A percentile compares a stretch with the other conserved stretches of the same genome.
Evolutionary conservation across 164 flowering plant species (phyloP).

Genomic region (Annona squamosa): DNA sequence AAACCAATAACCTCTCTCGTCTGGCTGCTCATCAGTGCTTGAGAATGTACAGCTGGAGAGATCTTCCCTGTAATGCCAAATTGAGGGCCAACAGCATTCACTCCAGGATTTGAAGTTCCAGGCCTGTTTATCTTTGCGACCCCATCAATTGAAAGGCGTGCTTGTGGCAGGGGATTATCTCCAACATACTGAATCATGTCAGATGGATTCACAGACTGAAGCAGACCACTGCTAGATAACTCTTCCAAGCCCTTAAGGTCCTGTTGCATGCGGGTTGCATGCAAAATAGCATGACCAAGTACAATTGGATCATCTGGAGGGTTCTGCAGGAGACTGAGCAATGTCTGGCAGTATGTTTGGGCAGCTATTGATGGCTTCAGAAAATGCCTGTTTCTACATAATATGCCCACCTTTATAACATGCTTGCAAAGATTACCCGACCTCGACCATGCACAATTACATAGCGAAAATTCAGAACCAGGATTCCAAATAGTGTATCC

Average conservation of each 20-base stretch:
- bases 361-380: slow-evolving; percentile 37
- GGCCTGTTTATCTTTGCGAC: not conserved
- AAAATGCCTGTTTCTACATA: slow-evolving; percentile 37
- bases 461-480: slow-evolving; percentile 46
- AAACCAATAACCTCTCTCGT: slow-evolving; percentile 7
- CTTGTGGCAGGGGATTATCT: slow-evolving; percentile 20
- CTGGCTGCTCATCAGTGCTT: slow-evolving; percentile 7
- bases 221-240: slow-evolving; percentile 40
- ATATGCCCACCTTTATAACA: slow-evolving; percentile 36
- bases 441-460: slow-evolving; percentile 51
- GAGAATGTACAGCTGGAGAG: slow-evolving; percentile 3
- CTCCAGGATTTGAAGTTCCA: not conserved
- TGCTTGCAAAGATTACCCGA: slow-evolving; percentile 46
- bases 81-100: slow-evolving; percentile 1
- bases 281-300: slow-evolving; percentile 39
- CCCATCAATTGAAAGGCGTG: slow-evolving; percentile 9
- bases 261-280: slow-evolving; percentile 36
- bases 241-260: slow-evolving; percentile 45
- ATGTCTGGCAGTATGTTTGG: slow-evolving; percentile 37
- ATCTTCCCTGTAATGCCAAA: not conserved
- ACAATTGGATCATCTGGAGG: slow-evolving; percentile 49
- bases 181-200: slow-evolving; percentile 20
- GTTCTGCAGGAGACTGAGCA: slow-evolving; percentile 38
- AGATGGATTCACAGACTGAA: slow-evolving; percentile 31
- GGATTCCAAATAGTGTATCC: slow-evolving; percentile 48